Evolutionary conservation across 2,329 filamentous ascomycete genomes (phyloP).

Genomic region (Pseudogymnoascus sp.): DNA sequence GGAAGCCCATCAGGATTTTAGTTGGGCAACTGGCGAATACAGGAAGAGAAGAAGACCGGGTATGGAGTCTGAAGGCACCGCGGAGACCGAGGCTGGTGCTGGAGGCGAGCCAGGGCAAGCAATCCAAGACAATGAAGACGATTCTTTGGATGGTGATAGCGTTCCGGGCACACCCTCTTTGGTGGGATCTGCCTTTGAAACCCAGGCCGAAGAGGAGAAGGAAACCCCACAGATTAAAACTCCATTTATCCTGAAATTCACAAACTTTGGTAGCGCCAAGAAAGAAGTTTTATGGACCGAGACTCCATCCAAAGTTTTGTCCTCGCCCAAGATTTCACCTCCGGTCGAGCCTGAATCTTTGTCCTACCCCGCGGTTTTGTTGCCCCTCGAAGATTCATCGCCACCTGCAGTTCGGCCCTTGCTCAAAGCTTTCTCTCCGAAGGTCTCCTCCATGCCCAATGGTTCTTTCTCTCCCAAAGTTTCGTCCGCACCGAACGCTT

Average conservation of each 20-base stretch:
- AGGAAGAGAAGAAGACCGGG: neutral
- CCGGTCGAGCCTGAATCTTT: neutral
- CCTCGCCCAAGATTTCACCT: neutral
- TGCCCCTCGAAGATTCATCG: neutral
- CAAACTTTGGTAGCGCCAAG: neutral
- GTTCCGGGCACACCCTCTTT: neutral
- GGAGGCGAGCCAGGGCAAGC: neutral
- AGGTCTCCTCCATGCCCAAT: neutral
- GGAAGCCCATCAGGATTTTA: conserved; percentile 7
- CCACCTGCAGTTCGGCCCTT: neutral
- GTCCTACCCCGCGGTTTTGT: neutral
- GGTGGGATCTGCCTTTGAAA: neutral
- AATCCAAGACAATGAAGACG: neutral
- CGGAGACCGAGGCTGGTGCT: neutral
- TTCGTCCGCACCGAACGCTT: neutral
- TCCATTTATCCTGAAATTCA: neutral
- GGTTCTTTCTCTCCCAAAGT: too few relatives aligned
- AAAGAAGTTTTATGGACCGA: neutral
- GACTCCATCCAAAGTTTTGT: neutral
- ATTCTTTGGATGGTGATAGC: neutral
- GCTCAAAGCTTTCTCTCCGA: neutral
- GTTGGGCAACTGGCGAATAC: conserved; percentile 9
- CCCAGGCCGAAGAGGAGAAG: neutral
- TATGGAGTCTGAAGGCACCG: neutral
- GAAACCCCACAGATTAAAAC: neutral